Evolutionary conservation across 805 yeast species (phyloP).

Genomic region (Clavispora carvajalis): DNA sequence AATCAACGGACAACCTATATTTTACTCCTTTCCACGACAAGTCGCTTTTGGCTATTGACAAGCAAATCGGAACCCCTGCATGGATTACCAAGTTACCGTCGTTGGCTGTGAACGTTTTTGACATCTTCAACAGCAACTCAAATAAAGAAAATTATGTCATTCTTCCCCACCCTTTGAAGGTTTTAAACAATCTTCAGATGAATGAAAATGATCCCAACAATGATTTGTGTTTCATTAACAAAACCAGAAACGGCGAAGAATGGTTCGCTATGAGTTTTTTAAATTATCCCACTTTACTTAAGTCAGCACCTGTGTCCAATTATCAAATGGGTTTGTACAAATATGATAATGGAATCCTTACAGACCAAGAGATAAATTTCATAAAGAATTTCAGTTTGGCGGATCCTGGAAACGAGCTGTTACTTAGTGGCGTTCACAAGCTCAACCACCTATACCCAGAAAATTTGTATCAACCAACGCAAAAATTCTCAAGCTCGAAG

Average conservation of each 20-base stretch:
- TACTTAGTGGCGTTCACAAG: conserved; percentile 35
- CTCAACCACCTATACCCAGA: conserved; percentile 23
- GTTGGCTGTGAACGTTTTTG: conserved; percentile 74
- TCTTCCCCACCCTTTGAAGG: conserved; percentile 65
- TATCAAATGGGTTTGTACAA: conserved; percentile 42
- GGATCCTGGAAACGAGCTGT: conserved; percentile 16
- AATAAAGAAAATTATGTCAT: conserved; percentile 37
- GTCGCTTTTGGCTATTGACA: conserved; percentile 70
- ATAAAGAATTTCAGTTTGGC: conserved; percentile 13
- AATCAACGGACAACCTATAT: conserved; percentile 66
- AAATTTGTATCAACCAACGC: conserved; percentile 32
- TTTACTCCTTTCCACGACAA: conserved; percentile 82
- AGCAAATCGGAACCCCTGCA: conserved; percentile 60
- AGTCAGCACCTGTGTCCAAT: conserved; percentile 69
- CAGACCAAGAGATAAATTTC: conserved; percentile 5
- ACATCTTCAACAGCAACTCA: conserved; percentile 43
- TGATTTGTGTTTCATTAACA: conserved; percentile 57
- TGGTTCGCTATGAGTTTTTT: conserved; percentile 85
- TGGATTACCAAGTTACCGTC: conserved; percentile 78
- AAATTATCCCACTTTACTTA: conserved; percentile 75
- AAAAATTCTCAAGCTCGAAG: conserved; percentile 19
- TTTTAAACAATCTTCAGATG: conserved; percentile 28
- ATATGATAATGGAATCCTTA: conserved; percentile 15
- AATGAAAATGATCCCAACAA: conserved; percentile 16
- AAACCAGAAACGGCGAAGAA: conserved; percentile 54